Conservation (phyloP, 1,284 basidiomycete species). For the Cronartium quercuum region DNA sequence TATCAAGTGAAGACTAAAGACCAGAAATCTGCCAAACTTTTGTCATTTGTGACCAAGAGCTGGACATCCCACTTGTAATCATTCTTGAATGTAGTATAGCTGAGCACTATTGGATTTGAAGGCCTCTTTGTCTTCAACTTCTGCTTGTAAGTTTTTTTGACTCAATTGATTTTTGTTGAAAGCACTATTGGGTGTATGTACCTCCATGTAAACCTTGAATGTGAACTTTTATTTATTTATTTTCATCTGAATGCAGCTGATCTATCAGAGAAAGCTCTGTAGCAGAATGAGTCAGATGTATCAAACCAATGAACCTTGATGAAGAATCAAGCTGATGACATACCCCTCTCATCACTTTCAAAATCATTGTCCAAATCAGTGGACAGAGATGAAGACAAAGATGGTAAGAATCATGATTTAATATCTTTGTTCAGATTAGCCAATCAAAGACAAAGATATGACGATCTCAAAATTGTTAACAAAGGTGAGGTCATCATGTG, state of each 20-base stretch:
- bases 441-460: too few relatives aligned
- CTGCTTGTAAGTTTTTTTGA: neutral
- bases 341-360: neutral
- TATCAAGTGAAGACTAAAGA: neutral
- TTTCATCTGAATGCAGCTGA: neutral
- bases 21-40: neutral
- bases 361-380: neutral
- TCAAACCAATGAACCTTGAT: neutral
- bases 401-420: neutral
- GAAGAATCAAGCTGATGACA: neutral
- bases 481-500: neutral
- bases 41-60: neutral
- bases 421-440: too few relatives aligned
- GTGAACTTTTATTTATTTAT: neutral
- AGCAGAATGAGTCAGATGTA: too few relatives aligned
- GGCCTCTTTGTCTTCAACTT: neutral
- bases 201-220: neutral
- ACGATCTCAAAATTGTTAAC: too few relatives aligned
- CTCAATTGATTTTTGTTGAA: neutral
- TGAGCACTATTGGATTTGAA: neutral
- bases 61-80: neutral
- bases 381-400: neutral
- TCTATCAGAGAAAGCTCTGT: neutral
- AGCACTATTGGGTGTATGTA: neutral
- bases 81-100: neutral